Evolutionary conservation across 768 basidiomycete species (phyloP), one percentile per base, ranked within the genome.

Genomic region (Collybia sordida): DNA sequence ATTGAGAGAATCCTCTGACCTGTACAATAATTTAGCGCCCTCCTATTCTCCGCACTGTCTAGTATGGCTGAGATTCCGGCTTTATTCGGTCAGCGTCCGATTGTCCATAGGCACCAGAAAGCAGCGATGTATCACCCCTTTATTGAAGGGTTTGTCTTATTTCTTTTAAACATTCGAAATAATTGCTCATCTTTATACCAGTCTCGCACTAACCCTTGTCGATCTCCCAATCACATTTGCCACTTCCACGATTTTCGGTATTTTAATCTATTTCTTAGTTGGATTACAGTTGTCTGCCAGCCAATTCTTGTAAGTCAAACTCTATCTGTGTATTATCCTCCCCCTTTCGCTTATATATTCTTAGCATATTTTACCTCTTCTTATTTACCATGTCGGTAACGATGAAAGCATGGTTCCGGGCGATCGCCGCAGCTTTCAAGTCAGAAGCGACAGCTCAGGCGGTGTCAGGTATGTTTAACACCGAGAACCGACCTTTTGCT

Each of bases 371-470:
- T 63, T 76, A 79, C 61, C 60, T 90, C 18, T 79, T 84, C 51
- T 57, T 82, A n/a, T 73, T 82, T 45, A 64, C 73, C 3, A 77
- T 83, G 51, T 75, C 83, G 27, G 45, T 90, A 19, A 67, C 83
- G 6, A 86, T 92, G 80, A 86, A 85, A 63, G 83, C 81, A 0
- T 84, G 85, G 75, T 95, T 92, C 77, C 77, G 90, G 22, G 72
- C 74, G 0, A 58, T 89, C 9, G 83, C 85, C 0, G 82, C 87
- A 0, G 72, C 73, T 4, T 83, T 86, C 60, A 72, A 73, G 39
- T 71, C 74, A 7, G 78, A 81, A 45, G 81, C 85, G 0, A 77
- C 82, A 0, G 85, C 86, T 6, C 83, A 84, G 57, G 75, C 85
- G 7, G 53, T 86, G 8, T 50, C 68, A 58, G 61, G 43, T 48